A percentile compares a stretch with the other conserved stretches of the same genome.
These are phyloP conservation scores for Mycotypha africana DNA, from an alignment of 371 early-diverging fungal species.

Conservation along the genomic window DNA sequence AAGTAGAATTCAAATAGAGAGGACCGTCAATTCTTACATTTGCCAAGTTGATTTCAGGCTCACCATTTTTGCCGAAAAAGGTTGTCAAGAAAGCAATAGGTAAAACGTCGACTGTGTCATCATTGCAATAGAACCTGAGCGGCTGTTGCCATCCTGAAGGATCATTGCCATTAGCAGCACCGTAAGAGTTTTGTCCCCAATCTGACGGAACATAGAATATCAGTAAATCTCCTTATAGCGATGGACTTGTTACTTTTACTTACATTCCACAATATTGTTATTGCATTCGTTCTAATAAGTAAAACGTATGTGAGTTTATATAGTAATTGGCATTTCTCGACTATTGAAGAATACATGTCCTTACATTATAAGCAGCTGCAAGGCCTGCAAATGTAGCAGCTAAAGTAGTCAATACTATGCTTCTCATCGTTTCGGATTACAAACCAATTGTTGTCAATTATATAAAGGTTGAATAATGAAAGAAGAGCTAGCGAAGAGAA, in stretches of 20 bases:
- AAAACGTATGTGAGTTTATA: neutral
- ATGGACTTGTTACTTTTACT: slow-evolving; percentile 7
- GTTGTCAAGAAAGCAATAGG: slow-evolving; percentile 65
- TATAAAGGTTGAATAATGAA: no score
- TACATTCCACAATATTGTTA: slow-evolving; percentile 40
- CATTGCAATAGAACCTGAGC: slow-evolving; percentile 58
- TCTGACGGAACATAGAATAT: no score
- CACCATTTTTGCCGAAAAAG: slow-evolving; percentile 43
- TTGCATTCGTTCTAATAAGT: slow-evolving; percentile 31
- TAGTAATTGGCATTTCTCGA: no score
- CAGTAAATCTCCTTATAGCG: no score
- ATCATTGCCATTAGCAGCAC: slow-evolving; percentile 33
- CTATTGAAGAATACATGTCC: no score
- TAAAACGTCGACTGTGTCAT: slow-evolving; percentile 52
- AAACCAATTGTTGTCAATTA: no score
- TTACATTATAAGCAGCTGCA: slow-evolving; percentile 13
- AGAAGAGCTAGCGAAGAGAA: no score
- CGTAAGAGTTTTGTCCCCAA: slow-evolving; percentile 51
- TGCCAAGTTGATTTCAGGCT: slow-evolving; percentile 59
- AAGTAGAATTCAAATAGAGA: no score
- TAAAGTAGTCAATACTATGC: no score
- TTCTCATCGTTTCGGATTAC: no score
- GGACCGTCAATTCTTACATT: slow-evolving; percentile 27
- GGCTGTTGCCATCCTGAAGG: slow-evolving; percentile 39
- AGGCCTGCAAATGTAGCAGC: slow-evolving; percentile 5